phyloP scores from a whole-genome alignment of 768 basidiomycete species.

The Amanita rimosa region DNA sequence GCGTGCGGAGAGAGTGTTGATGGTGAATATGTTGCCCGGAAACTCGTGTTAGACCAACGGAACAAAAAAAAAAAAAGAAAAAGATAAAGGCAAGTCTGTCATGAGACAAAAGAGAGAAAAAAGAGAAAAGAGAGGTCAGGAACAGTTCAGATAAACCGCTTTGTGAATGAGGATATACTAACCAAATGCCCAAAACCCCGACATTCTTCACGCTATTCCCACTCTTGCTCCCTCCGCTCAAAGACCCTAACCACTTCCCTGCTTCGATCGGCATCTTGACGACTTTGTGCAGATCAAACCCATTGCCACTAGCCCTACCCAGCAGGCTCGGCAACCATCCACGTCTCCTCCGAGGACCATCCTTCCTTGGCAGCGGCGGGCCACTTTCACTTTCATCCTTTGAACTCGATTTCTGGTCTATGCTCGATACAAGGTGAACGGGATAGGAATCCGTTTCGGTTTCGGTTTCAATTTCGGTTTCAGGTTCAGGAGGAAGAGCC shows the following conservation, averaged over 20 bases:
- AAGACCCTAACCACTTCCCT: conserved; percentile 5
- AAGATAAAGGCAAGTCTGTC: not conserved
- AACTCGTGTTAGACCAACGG: not conserved
- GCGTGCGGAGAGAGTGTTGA: not conserved
- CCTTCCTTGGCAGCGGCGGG: not conserved
- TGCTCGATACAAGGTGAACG: not conserved
- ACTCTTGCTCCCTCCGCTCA: conserved; percentile 4
- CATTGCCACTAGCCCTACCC: not conserved
- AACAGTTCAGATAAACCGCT: not conserved
- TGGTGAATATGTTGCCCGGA: not conserved
- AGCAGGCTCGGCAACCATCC: conserved; percentile 6
- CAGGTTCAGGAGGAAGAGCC: not conserved
- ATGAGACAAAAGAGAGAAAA: no score
- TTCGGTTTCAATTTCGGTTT: no score
- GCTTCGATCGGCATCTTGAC: conserved; percentile 6
- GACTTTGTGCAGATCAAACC: conserved; percentile 5
- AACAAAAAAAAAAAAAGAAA: not conserved
- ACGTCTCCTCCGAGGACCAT: not conserved
- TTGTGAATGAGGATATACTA: not conserved
- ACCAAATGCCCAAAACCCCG: not conserved
- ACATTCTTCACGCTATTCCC: not conserved
- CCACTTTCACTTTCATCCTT: not conserved
- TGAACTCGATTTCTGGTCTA: not conserved
- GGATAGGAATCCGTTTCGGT: not conserved
- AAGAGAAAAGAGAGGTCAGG: not conserved